Evolutionary conservation across 495 filamentous ascomycete genomes (phyloP), one percentile per base, ranked within the genome.

Genomic region (Penicillium goetzii): DNA sequence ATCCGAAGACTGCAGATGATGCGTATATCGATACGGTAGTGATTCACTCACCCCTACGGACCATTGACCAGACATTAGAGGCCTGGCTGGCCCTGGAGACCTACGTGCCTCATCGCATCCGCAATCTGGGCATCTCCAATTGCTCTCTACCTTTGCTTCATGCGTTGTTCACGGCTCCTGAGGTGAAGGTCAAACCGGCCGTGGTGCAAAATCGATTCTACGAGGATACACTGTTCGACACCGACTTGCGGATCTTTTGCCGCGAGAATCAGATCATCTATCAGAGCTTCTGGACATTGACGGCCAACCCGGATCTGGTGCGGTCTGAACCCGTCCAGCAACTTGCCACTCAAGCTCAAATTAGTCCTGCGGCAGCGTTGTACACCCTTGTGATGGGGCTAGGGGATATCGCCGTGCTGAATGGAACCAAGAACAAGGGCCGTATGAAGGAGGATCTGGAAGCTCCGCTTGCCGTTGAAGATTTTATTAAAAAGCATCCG

Each of bases 251-350:
- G 11, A 69, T 70, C 0, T 93, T 87, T 71, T 92, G 89, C 68
- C 74, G 78, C 15, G 80, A 84, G 36, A 74, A 83, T 8, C 78
- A 77, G 26, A 86, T 91, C 40, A 69, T 81, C 17, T 94, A 92
- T 68, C 90, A 94, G 71, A 82, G 85, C 23, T 94, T 92, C 76
- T 92, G 91, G 91, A 92, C 89, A 1, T 69, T 95, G 71, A 90
- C 86, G 0, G 92, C 84, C 0, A 94, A 95, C 64, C 84, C 80
- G 11, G 73, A 81, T 17, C 77, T 93, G 49, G 59, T 88, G 32
- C 79, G 68, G 45, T 83, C 79, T 33, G 65, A 65, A 8, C 73
- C 82, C 23, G 88, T 93, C 6, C 65, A 66, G 60, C 71, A 68
- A 12, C 67, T 94, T 23, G 85, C 85, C 15, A 52, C 72, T 15